Percentiles rank a stretch among this genome's conserved stretches.
These are phyloP conservation scores for Zygotorulaspora danielsina DNA, from an alignment of 805 yeast species.

Conservation along the genomic window DNA sequence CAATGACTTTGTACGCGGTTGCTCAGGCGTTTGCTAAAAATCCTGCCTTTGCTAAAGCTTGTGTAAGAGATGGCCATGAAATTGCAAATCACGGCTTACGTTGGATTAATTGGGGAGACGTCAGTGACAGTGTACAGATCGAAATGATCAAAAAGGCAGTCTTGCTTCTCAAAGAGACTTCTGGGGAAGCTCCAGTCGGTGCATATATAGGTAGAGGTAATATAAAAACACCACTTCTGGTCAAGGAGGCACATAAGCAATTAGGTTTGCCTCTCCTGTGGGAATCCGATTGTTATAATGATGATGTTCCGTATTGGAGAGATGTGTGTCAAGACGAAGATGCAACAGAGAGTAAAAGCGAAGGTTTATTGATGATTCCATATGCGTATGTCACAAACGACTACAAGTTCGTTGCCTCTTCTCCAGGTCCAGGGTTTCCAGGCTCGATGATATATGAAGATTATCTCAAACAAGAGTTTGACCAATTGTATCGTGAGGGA, in stretches of 20 bases:
- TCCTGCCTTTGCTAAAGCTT: conserved; percentile 1
- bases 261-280: conserved; percentile 2
- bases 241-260: conserved; percentile 1
- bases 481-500: not conserved
- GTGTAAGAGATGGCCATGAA: conserved; percentile 2
- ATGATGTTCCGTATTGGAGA: conserved; percentile 3
- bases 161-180: not conserved
- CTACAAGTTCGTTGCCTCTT: conserved; percentile 1
- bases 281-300: conserved; percentile 3
- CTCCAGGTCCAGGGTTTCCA: conserved; percentile 4
- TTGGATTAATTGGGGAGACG: not conserved
- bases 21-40: conserved; percentile 1
- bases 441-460: not conserved
- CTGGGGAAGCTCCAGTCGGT: conserved; percentile 2
- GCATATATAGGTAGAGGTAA: conserved; percentile 2
- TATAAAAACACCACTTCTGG: not conserved
- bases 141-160: conserved; percentile 2
- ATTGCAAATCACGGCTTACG: conserved; percentile 2
- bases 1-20: conserved; percentile 2
- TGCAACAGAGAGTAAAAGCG: not conserved
- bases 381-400: conserved; percentile 2
- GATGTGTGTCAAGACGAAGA: not conserved
- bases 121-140: not conserved
- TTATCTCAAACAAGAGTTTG: not conserved
- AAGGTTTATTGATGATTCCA: conserved; percentile 1